phyloP scores from a whole-genome alignment of 2,329 filamentous ascomycete species.

The Cercospora sesami region DNA sequence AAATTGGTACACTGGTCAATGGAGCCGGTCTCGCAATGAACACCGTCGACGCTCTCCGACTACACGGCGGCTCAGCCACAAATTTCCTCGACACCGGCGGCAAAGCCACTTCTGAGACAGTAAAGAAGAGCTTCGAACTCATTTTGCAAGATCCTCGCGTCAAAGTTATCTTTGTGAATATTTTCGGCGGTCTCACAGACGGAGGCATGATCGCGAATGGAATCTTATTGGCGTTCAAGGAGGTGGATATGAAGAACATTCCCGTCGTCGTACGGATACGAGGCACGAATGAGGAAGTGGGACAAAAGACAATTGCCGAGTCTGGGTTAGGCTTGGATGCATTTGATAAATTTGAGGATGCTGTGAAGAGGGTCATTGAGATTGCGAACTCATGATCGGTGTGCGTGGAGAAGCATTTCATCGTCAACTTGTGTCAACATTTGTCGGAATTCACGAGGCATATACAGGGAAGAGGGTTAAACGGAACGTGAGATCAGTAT shows the following conservation, averaged over 20 bases:
- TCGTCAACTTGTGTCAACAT: not conserved
- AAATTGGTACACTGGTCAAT: conserved; percentile 82
- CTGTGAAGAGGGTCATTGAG: conserved; percentile 65
- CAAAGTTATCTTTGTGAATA: conserved; percentile 70
- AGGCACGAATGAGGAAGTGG: conserved; percentile 71
- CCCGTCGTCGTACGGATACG: conserved; percentile 76
- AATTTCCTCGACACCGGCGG: conserved; percentile 92
- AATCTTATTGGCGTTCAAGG: conserved; percentile 69
- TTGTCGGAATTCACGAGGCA: not conserved
- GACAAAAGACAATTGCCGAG: conserved; percentile 67
- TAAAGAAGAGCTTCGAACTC: conserved; percentile 72
- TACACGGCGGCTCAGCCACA: conserved; percentile 66
- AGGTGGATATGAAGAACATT: conserved; percentile 57
- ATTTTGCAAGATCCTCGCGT: conserved; percentile 71
- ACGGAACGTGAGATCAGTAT: not conserved
- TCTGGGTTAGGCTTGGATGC: conserved; percentile 68
- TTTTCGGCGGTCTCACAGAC: conserved; percentile 68
- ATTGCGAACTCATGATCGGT: conserved; percentile 44
- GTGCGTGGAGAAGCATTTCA: not conserved
- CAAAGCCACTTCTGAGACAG: conserved; percentile 79
- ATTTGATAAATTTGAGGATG: conserved; percentile 74
- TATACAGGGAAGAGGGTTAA: not conserved
- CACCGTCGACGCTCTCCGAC: conserved; percentile 74
- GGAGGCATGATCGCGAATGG: conserved; percentile 81
- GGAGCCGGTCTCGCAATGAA: conserved; percentile 90